Conservation (phyloP, 2,329 filamentous ascomycete species). For the Colletotrichum kahawae region DNA sequence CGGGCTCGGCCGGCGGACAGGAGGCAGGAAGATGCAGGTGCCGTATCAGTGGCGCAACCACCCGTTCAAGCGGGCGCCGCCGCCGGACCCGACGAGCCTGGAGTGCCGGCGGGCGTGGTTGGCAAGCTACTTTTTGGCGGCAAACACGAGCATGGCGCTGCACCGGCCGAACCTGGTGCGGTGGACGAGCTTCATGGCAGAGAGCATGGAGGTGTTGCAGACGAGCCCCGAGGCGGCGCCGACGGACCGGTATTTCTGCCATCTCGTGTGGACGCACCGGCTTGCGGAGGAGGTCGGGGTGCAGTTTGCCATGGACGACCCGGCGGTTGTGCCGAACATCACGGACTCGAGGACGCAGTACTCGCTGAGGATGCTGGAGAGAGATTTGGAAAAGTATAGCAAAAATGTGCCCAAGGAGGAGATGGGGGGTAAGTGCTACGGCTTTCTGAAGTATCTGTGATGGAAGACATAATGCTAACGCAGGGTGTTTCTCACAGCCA, state of each 20-base stretch:
- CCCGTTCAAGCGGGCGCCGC: constrained; percentile 44
- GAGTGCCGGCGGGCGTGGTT: constrained; percentile 65
- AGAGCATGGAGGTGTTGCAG: constrained; percentile 62
- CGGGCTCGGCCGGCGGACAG: constrained; percentile 67
- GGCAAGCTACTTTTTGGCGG: constrained; percentile 62
- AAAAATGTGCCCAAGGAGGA: constrained; percentile 56
- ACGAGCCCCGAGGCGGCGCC: constrained; percentile 59
- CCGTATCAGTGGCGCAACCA: constrained; percentile 43
- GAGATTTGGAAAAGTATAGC: constrained; percentile 65
- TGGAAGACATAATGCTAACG: constrained; percentile 10
- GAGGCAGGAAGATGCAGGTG: neutral
- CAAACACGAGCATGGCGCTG: constrained; percentile 65
- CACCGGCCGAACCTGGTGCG: constrained; percentile 65
- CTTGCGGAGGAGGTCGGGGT: constrained; percentile 72
- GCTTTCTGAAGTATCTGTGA: too few relatives aligned
- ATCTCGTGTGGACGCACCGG: constrained; percentile 63
- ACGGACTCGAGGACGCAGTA: constrained; percentile 69
- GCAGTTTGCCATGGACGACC: constrained; percentile 72
- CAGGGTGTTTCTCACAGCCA: constrained; percentile 45
- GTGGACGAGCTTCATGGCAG: constrained; percentile 65
- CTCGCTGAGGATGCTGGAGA: constrained; percentile 68
- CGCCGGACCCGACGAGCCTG: constrained; percentile 57
- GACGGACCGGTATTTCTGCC: constrained; percentile 62
- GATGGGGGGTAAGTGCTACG: constrained; percentile 57
- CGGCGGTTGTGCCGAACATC: constrained; percentile 57